phyloP scores from a whole-genome alignment of 2,329 filamentous ascomycete species.

The Phoma herbarum region DNA sequence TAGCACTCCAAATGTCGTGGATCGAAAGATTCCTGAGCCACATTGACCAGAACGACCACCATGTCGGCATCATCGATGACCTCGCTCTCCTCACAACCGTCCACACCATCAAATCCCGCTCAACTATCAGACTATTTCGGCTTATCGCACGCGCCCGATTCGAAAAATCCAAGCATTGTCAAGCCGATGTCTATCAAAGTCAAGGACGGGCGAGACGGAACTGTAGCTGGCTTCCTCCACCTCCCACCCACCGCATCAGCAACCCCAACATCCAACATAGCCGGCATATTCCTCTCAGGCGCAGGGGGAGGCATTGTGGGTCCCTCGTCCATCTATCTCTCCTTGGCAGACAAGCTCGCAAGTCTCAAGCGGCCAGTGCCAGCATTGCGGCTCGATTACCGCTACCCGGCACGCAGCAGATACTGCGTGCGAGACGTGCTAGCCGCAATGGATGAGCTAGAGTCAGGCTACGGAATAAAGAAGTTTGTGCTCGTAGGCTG shows the following conservation, averaged over 20 bases:
- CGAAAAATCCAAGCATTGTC: slow-evolving; percentile 10
- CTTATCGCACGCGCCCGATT: slow-evolving; percentile 20
- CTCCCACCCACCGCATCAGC: slow-evolving; percentile 18
- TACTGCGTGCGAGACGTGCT: slow-evolving; percentile 51
- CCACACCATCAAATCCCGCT: neutral
- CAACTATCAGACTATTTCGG: slow-evolving; percentile 10
- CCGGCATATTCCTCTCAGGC: slow-evolving; percentile 53
- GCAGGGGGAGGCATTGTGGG: slow-evolving; percentile 53
- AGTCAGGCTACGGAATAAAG: neutral
- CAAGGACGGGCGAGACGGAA: slow-evolving; percentile 23
- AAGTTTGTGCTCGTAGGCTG: slow-evolving; percentile 2
- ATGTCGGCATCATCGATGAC: neutral
- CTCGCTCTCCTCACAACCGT: neutral
- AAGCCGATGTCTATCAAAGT: slow-evolving; percentile 27
- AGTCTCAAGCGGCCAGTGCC: slow-evolving; percentile 50
- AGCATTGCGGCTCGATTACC: slow-evolving; percentile 55
- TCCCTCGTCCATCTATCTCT: slow-evolving; percentile 54
- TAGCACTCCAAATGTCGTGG: neutral
- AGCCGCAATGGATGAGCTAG: slow-evolving; percentile 48
- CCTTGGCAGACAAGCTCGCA: slow-evolving; percentile 54
- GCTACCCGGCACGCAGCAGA: slow-evolving; percentile 46
- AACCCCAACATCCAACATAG: slow-evolving; percentile 45
- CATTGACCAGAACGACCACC: neutral
- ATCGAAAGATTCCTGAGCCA: neutral
- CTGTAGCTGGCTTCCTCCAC: slow-evolving; percentile 30